These are phyloP conservation scores for Quercus ilex DNA, from an alignment of 306 rosid genomes.

Conservation along the genomic window DNA sequence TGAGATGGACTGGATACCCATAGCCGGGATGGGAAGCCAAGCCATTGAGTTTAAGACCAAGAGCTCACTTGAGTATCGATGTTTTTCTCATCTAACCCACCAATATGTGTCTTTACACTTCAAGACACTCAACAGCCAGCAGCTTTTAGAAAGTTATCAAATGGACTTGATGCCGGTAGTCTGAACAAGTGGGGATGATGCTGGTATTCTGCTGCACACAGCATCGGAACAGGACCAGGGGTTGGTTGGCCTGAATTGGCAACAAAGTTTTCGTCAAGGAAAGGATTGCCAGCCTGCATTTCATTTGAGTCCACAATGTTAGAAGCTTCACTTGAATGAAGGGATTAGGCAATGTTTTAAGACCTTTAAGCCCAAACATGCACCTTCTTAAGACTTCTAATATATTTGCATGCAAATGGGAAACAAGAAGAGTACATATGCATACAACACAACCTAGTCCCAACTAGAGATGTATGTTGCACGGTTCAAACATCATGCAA, in stretches of 20 bases:
- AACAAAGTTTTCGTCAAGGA: constrained; percentile 24
- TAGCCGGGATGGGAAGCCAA: too few relatives aligned
- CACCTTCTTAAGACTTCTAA: background rate
- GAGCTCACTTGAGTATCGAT: background rate
- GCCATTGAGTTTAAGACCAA: too few relatives aligned
- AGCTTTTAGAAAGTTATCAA: constrained; percentile 84
- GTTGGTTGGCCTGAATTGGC: constrained; percentile 30
- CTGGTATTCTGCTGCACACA: constrained; percentile 49
- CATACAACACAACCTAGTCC: background rate
- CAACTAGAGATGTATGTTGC: background rate
- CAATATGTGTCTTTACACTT: background rate
- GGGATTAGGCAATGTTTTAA: background rate
- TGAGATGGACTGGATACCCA: too few relatives aligned
- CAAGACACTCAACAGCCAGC: constrained; percentile 70
- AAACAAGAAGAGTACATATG: background rate
- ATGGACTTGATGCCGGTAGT: constrained; percentile 85
- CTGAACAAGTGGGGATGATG: constrained; percentile 45
- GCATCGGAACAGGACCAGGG: constrained; percentile 19
- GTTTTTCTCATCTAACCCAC: background rate
- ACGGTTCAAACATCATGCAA: constrained; percentile 2
- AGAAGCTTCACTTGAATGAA: constrained; percentile 15
- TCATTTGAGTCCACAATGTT: constrained; percentile 23
- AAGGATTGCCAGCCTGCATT: constrained; percentile 49
- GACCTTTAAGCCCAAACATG: background rate
- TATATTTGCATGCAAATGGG: background rate